A percentile compares a stretch with the other conserved stretches of the same genome.
phyloP scores from a whole-genome alignment of 768 basidiomycete species.

The Mycena rebaudengoi region DNA sequence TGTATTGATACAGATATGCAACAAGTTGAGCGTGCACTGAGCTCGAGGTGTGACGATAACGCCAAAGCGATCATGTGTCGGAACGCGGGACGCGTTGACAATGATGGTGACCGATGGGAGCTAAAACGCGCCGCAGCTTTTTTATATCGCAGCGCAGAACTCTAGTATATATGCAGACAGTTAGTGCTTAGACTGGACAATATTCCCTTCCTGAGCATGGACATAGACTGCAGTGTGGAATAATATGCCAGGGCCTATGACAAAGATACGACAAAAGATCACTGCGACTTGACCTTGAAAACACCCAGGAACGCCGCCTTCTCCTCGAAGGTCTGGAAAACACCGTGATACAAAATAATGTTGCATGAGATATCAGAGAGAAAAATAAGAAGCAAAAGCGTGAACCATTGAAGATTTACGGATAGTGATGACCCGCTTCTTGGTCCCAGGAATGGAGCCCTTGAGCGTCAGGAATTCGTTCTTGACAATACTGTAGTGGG shows the following conservation, averaged over 20 bases:
- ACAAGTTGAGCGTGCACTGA: no score
- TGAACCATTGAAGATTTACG: conserved; percentile 97
- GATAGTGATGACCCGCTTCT: conserved; percentile 97
- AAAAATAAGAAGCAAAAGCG: conserved; percentile 49
- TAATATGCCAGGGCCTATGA: conserved; percentile 48
- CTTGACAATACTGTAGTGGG: conserved; percentile 98
- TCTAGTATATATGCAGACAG: no score
- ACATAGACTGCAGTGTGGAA: conserved; percentile 33
- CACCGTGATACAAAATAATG: conserved; percentile 72
- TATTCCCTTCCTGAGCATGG: conserved; percentile 1
- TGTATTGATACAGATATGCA: no score
- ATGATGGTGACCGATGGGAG: no score
- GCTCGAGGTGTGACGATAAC: no score
- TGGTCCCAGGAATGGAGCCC: conserved; percentile 94
- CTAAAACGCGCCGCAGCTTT: no score
- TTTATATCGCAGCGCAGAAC: no score
- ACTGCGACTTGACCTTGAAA: conserved; percentile 84
- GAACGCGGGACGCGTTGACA: no score
- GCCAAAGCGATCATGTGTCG: no score
- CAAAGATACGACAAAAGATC: conserved; percentile 49
- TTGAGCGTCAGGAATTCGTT: conserved; percentile 98
- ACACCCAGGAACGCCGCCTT: conserved; percentile 94
- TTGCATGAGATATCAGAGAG: conserved; percentile 5
- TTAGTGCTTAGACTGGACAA: neutral
- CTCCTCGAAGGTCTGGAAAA: conserved; percentile 97